phyloP scores from a whole-genome alignment of 257 asterid species.

The Echium plantagineum region DNA sequence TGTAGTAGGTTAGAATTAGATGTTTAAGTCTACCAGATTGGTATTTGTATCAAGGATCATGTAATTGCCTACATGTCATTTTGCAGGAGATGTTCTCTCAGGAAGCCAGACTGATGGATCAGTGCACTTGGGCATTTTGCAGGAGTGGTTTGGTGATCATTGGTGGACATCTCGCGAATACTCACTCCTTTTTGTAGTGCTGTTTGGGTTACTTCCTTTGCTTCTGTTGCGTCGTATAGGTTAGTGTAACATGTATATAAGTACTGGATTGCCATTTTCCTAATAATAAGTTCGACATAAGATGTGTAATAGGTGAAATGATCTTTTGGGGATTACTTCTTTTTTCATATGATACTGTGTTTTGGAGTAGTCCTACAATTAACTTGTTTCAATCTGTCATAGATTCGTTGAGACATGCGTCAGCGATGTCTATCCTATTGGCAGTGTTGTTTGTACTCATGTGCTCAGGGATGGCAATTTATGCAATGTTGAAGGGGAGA shows the following conservation, averaged over 20 bases:
- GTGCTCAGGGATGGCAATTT: constrained; percentile 78
- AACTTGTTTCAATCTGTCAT: constrained; percentile 28
- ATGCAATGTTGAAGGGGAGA: constrained; percentile 63
- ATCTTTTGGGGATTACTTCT: neutral
- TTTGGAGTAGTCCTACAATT: constrained; percentile 10
- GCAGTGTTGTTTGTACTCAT: constrained; percentile 75
- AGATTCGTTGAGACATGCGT: constrained; percentile 90
- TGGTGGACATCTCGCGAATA: constrained; percentile 89
- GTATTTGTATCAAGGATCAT: too few species aligned
- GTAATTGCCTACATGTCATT: neutral
- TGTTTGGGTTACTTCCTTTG: constrained; percentile 71
- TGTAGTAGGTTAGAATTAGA: too few species aligned
- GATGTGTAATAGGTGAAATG: neutral
- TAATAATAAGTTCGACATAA: neutral
- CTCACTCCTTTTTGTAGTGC: constrained; percentile 60
- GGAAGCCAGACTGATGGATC: constrained; percentile 69
- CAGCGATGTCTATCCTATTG: constrained; percentile 78
- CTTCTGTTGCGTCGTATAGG: constrained; percentile 82
- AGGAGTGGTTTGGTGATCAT: constrained; percentile 89
- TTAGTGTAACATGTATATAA: constrained; percentile 19
- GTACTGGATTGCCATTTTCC: neutral
- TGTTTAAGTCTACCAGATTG: too few species aligned
- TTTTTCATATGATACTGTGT: neutral
- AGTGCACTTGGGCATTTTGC: constrained; percentile 72
- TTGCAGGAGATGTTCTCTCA: constrained; percentile 79